These are phyloP conservation scores for Penicillium rolfsii DNA, from an alignment of 2,329 filamentous ascomycete species.

Conservation along the genomic window DNA sequence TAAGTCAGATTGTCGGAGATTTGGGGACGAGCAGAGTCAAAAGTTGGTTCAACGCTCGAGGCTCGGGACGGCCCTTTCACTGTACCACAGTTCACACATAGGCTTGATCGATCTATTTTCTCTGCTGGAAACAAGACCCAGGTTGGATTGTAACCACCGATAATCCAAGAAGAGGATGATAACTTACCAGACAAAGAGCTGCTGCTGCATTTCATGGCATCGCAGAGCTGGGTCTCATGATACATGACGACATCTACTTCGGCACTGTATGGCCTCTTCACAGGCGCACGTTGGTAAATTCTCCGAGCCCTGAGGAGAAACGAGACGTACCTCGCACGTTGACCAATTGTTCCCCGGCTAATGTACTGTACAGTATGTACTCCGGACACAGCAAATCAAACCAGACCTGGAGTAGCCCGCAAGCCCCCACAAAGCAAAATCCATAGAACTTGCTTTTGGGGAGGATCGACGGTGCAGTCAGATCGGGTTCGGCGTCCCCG, in stretches of 20 bases:
- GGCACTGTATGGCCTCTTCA: constrained; percentile 9
- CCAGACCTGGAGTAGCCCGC: background rate
- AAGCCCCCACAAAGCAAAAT: constrained; percentile 11
- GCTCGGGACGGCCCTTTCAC: constrained; percentile 36
- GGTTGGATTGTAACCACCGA: background rate
- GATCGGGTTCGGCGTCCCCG: constrained; percentile 31
- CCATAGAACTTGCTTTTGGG: constrained; percentile 5
- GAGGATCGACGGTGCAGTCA: constrained; percentile 26
- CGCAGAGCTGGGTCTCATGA: background rate
- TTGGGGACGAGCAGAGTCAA: constrained; percentile 7
- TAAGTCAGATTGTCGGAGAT: constrained; percentile 10
- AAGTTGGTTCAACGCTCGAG: constrained; percentile 14
- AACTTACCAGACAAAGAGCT: background rate
- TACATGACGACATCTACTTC: background rate
- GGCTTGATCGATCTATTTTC: constrained; percentile 12
- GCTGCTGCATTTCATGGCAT: background rate
- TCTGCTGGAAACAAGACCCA: background rate
- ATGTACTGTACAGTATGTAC: too few relatives aligned
- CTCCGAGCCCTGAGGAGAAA: constrained; percentile 21
- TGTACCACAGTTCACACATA: constrained; percentile 31
- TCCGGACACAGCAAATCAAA: background rate
- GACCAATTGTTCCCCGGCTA: background rate
- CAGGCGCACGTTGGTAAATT: constrained; percentile 25
- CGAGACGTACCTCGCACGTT: background rate
- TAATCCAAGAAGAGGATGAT: background rate